Conservation (phyloP, 2,329 filamentous ascomycete genomes). For the Fusarium transvaalense region DNA sequence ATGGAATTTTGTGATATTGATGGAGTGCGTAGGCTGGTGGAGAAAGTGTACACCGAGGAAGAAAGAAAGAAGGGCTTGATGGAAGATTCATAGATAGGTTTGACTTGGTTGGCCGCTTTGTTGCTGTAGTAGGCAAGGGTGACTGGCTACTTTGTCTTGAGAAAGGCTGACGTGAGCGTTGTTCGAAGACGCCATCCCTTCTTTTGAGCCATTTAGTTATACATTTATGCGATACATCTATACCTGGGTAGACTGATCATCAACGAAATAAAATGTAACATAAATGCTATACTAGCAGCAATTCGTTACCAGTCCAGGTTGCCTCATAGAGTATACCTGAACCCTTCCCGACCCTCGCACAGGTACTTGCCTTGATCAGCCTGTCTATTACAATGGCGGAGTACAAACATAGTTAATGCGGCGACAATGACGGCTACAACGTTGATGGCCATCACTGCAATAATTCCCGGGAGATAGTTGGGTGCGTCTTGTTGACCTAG, state of each 20-base stretch:
- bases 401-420: slow-evolving; percentile 20
- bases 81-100: not conserved
- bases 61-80: not conserved
- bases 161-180: too few relatives aligned
- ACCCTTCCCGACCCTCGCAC: slow-evolving; percentile 17
- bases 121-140: too few relatives aligned
- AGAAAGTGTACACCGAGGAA: not conserved
- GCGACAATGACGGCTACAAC: slow-evolving; percentile 19
- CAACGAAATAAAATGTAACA: not conserved
- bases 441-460: slow-evolving; percentile 33
- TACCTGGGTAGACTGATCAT: too few relatives aligned
- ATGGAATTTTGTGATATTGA: slow-evolving; percentile 35
- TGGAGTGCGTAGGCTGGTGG: slow-evolving; percentile 10
- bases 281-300: rapidly evolving
- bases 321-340: slow-evolving; percentile 18
- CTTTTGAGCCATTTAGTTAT: too few relatives aligned
- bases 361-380: not conserved
- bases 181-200: too few relatives aligned
- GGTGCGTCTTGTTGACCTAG: slow-evolving; percentile 31
- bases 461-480: slow-evolving; percentile 23
- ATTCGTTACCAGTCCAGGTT: rapidly evolving
- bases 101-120: too few relatives aligned
- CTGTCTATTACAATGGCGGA: slow-evolving; percentile 3
- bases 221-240: too few relatives aligned
- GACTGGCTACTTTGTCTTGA: too few relatives aligned